phyloP scores from a whole-genome alignment of 2,329 filamentous ascomycete species.

The Claviceps maximensis region DNA sequence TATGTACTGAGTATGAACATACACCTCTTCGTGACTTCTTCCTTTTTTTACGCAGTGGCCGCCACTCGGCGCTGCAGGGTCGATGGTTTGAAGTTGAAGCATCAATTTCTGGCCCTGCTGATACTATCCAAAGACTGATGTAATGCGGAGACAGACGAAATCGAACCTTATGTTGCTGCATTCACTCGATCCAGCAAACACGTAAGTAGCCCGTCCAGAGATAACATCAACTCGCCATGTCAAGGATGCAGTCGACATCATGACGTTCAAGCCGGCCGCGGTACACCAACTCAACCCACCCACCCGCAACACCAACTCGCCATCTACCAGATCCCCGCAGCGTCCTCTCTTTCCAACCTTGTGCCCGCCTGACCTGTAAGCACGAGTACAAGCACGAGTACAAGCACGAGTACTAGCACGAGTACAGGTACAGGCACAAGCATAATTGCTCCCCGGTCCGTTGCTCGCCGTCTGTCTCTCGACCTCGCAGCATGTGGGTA shows the following conservation, averaged over 20 bases:
- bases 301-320: background rate
- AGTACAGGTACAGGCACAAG: background rate
- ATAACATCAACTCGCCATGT: background rate
- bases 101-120: background rate
- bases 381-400: background rate
- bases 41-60: background rate
- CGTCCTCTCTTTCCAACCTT: background rate
- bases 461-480: background rate
- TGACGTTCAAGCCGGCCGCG: background rate
- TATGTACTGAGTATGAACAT: background rate
- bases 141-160: background rate
- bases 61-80: background rate
- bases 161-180: background rate
- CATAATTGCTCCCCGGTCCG: background rate
- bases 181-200: background rate
- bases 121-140: background rate
- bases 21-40: too few relatives aligned
- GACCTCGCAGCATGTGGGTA: constrained; percentile 1
- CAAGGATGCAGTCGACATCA: background rate
- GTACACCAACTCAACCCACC: too few relatives aligned
- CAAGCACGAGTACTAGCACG: too few relatives aligned
- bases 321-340: background rate
- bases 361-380: background rate
- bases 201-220: background rate
- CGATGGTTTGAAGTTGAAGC: background rate